phyloP scores from a whole-genome alignment of 1,139 yeast genomes.

The Geotrichum siamense region DNA sequence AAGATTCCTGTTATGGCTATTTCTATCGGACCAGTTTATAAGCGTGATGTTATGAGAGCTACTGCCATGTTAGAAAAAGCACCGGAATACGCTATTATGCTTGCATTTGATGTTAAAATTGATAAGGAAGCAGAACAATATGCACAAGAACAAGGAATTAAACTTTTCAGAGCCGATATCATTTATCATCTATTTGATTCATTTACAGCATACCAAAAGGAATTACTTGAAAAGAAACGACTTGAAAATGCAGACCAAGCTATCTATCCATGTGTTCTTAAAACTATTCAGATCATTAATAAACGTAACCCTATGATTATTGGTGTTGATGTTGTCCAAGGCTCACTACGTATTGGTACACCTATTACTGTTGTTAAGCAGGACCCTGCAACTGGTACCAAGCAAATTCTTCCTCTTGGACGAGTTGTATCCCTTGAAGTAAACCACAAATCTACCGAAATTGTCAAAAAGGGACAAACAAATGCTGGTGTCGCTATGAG shows the following conservation, averaged over 20 bases:
- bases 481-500: conserved; percentile 98
- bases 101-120: conserved; percentile 93
- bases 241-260: conserved; percentile 84
- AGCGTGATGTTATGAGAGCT: conserved; percentile 97
- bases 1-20: conserved; percentile 98
- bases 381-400: conserved; percentile 78
- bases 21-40: conserved; percentile 95
- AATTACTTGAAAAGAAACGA: conserved; percentile 83
- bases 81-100: conserved; percentile 91
- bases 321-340: conserved; percentile 96
- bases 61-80: conserved; percentile 95
- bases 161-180: conserved; percentile 90
- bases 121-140: conserved; percentile 98
- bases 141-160: conserved; percentile 87
- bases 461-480: conserved; percentile 89
- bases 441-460: conserved; percentile 74
- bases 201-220: conserved; percentile 84
- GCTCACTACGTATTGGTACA: conserved; percentile 82
- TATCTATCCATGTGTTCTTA: conserved; percentile 89
- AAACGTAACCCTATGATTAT: conserved; percentile 98
- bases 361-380: conserved; percentile 91
- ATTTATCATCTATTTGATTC: conserved; percentile 95
- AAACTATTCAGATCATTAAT: conserved; percentile 92
- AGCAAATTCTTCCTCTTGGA: conserved; percentile 68
- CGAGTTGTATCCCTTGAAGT: conserved; percentile 85